Evolutionary conservation across 2,329 filamentous ascomycete species (phyloP).

Genomic region (Fusarium sp.): DNA sequence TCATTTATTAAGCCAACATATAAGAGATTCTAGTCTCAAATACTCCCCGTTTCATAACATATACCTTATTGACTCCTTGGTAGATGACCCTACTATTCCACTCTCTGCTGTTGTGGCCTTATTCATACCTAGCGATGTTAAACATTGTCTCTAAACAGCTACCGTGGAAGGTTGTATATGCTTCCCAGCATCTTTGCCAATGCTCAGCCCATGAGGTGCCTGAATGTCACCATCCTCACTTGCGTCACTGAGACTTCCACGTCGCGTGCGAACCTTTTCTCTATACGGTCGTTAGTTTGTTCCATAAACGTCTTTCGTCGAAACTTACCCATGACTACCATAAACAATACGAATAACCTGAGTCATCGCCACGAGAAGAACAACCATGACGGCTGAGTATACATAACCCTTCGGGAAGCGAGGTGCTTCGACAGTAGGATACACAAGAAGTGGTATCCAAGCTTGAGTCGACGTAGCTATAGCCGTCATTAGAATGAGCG

Average conservation of each 20-base stretch:
- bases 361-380: neutral
- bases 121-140: rapidly evolving
- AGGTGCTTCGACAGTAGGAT: neutral
- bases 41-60: neutral
- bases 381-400: neutral
- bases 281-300: neutral
- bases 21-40: neutral
- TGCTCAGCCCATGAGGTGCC: neutral
- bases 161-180: neutral
- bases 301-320: rapidly evolving
- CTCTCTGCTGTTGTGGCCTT: neutral
- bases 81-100: neutral
- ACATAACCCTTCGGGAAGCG: neutral
- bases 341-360: neutral
- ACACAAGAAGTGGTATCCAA: neutral
- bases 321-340: neutral
- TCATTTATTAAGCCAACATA: too few species aligned
- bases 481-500: neutral
- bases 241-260: neutral
- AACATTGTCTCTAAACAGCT: neutral
- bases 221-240: neutral
- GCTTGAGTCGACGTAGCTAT: neutral
- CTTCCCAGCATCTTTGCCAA: neutral
- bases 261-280: neutral
- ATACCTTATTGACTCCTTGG: neutral